Evolutionary conservation across 441 rosid species (phyloP).

Genomic region (Hura crepitans): DNA sequence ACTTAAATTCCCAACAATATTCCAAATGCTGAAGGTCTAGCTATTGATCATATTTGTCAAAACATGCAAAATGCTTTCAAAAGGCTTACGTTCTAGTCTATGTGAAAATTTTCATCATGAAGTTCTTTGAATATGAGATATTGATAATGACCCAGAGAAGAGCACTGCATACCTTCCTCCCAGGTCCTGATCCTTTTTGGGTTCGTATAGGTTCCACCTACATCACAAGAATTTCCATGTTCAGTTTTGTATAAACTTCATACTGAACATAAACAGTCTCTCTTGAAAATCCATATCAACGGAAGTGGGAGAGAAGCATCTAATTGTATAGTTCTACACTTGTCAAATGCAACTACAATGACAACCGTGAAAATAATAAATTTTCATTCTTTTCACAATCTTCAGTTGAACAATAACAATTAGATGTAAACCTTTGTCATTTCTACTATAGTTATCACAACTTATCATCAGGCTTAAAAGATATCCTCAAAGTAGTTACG

Average conservation of each 20-base stretch:
- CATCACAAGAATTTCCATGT: too few species aligned
- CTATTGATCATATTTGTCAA: neutral
- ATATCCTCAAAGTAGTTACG: neutral
- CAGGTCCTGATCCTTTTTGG: conserved; percentile 71
- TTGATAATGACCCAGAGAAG: neutral
- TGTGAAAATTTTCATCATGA: neutral
- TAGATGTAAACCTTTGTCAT: neutral
- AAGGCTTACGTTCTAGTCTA: neutral
- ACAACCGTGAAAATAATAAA: neutral
- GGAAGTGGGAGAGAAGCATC: neutral
- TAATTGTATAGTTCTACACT: neutral
- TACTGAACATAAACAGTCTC: neutral
- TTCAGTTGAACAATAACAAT: neutral
- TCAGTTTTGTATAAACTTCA: neutral
- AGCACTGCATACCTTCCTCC: conserved; percentile 60
- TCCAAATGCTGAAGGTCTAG: conserved; percentile 1
- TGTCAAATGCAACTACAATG: too few species aligned
- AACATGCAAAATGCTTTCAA: neutral
- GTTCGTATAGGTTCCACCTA: conserved; percentile 31
- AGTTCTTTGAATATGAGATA: neutral
- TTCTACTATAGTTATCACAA: neutral
- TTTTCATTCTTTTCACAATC: neutral
- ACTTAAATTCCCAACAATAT: neutral
- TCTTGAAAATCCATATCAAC: conserved; percentile 9
- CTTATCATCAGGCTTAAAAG: neutral